A percentile compares a stretch with the other conserved stretches of the same genome.
These are phyloP conservation scores for Leccinum ochraceum DNA, from an alignment of 768 basidiomycete genomes.

Conservation along the genomic window DNA sequence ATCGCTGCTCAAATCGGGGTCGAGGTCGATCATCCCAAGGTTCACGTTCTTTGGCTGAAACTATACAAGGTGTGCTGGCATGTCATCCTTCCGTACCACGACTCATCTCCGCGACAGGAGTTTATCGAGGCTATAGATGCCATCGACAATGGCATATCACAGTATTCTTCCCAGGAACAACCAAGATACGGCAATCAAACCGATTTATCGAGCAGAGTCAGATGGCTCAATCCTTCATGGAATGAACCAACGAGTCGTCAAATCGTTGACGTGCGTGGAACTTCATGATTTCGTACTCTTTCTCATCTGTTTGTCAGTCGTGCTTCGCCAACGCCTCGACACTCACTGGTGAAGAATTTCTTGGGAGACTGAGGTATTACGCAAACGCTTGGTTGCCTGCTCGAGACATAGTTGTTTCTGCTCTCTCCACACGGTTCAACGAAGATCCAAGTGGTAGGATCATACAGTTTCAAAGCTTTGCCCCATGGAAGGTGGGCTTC, in stretches of 20 bases:
- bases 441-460: conserved; percentile 76
- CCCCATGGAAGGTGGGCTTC: conserved; percentile 80
- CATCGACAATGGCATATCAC: conserved; percentile 92
- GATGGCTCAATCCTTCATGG: conserved; percentile 88
- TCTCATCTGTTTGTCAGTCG: conserved; percentile 42
- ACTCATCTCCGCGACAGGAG: conserved; percentile 48
- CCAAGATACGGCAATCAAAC: conserved; percentile 77
- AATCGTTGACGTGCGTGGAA: conserved; percentile 65
- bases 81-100: background rate
- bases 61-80: conserved; percentile 66
- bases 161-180: conserved; percentile 66
- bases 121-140: conserved; percentile 95
- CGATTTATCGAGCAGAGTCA: conserved; percentile 83
- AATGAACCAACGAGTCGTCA: conserved; percentile 74
- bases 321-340: conserved; percentile 78
- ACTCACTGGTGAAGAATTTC: conserved; percentile 85
- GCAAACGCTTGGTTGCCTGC: conserved; percentile 92
- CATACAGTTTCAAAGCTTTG: conserved; percentile 75
- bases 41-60: conserved; percentile 82
- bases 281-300: conserved; percentile 4
- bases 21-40: conserved; percentile 56
- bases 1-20: conserved; percentile 52
- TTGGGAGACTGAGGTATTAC: conserved; percentile 77
- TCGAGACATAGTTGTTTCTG: conserved; percentile 69
- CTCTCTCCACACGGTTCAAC: conserved; percentile 52